A percentile compares a stretch with the other conserved stretches of the same genome.
Conservation (phyloP, 345 rosid species). For the Hirschfeldia incana region DNA sequence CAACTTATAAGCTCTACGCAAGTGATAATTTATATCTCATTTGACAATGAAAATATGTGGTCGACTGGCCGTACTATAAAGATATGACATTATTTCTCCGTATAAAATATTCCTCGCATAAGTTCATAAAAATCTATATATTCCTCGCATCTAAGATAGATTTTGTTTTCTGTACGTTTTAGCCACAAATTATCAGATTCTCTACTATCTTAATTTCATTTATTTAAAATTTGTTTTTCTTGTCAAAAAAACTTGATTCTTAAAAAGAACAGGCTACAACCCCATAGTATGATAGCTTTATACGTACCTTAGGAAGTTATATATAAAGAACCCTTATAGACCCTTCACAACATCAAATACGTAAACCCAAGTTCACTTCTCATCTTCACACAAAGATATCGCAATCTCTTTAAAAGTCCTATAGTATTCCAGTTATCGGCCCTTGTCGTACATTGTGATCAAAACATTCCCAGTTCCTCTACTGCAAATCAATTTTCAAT, state of each 20-base stretch:
- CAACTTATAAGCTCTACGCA: background rate
- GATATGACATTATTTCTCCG: constrained; percentile 16
- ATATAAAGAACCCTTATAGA: constrained; percentile 9
- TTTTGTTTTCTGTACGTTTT: constrained; percentile 22
- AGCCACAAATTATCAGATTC: background rate
- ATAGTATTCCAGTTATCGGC: background rate
- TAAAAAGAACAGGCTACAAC: background rate
- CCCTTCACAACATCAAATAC: constrained; percentile 12
- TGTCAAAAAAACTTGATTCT: constrained; percentile 1
- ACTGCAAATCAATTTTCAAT: background rate
- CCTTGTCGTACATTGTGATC: background rate
- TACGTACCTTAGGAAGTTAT: constrained; percentile 1
- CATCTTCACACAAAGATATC: background rate
- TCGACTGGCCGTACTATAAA: constrained; percentile 31
- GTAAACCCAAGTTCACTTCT: constrained; percentile 12
- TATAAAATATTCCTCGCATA: constrained; percentile 31
- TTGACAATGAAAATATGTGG: constrained; percentile 3
- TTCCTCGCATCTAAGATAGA: constrained; percentile 31
- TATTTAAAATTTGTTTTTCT: constrained; percentile 4
- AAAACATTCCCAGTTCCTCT: background rate
- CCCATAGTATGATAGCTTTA: background rate
- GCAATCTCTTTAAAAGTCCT: background rate
- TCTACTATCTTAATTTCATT: background rate
- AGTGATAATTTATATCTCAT: background rate
- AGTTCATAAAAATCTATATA: background rate